Conservation (phyloP, 2,329 filamentous ascomycete species). For the Echinosphaeria canescens region DNA sequence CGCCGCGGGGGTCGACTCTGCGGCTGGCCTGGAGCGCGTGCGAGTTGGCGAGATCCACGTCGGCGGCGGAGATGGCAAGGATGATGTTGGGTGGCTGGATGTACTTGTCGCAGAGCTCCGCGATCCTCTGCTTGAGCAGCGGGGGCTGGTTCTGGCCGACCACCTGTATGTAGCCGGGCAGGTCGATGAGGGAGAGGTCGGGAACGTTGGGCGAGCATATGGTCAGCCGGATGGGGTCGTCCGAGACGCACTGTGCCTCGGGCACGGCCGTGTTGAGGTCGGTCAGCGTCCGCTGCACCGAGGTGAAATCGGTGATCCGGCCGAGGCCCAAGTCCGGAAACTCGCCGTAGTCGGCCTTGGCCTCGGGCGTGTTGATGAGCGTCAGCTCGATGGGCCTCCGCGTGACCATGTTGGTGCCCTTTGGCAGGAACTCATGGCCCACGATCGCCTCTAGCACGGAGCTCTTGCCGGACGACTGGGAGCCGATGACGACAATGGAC, state of each 20-base stretch:
- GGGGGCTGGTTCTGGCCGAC: constrained; percentile 76
- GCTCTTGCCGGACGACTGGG: constrained; percentile 94
- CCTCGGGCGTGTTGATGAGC: constrained; percentile 80
- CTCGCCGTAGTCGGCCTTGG: constrained; percentile 78
- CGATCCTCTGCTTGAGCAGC: constrained; percentile 87
- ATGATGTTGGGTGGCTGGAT: constrained; percentile 94
- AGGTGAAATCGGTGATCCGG: constrained; percentile 77
- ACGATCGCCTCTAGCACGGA: constrained; percentile 95
- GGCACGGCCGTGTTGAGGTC: constrained; percentile 90
- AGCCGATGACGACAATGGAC: constrained; percentile 98
- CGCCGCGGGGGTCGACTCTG: constrained; percentile 79
- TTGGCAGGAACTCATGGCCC: constrained; percentile 91
- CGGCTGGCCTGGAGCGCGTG: constrained; percentile 78
- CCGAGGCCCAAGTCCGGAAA: constrained; percentile 82
- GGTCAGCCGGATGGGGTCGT: constrained; percentile 88
- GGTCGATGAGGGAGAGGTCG: constrained; percentile 84
- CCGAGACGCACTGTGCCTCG: constrained; percentile 76
- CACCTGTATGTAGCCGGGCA: constrained; percentile 95
- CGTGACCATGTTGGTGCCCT: constrained; percentile 98
- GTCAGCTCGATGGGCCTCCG: constrained; percentile 89
- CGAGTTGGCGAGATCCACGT: constrained; percentile 94
- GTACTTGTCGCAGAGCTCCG: constrained; percentile 94
- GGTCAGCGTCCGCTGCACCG: constrained; percentile 82
- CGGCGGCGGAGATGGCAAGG: constrained; percentile 87
- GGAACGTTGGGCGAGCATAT: constrained; percentile 94